These are phyloP conservation scores for Anaeramoeba flamelloides DNA, from an alignment of 78 protist genomes.

Conservation along the genomic window DNA sequence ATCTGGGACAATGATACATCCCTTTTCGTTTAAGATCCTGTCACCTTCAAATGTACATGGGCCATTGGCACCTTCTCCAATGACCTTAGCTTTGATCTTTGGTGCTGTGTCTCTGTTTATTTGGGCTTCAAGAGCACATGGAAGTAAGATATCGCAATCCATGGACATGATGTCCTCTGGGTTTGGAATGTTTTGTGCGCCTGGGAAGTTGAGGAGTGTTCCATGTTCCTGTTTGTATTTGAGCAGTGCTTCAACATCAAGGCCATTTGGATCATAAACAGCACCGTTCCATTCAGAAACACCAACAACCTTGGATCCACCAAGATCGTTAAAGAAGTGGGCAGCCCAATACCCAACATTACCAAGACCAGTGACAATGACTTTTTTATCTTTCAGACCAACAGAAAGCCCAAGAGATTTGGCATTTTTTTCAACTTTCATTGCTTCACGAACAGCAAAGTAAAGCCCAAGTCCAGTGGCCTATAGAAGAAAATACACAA, in stretches of 20 bases:
- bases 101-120: conserved; percentile 9
- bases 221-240: conserved; percentile 6
- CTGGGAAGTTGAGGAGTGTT: background rate
- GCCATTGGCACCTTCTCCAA: conserved; percentile 67
- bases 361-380: conserved; percentile 70
- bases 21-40: conserved; percentile 22
- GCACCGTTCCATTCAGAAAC: conserved; percentile 58
- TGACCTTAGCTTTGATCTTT: conserved; percentile 10
- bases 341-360: conserved; percentile 69
- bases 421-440: background rate
- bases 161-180: conserved; percentile 35
- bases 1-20: conserved; percentile 60
- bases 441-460: conserved; percentile 47
- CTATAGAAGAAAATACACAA: too few species aligned
- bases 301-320: conserved; percentile 48
- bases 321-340: conserved; percentile 39
- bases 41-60: conserved; percentile 59
- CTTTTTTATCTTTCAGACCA: conserved; percentile 31
- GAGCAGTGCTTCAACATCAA: conserved; percentile 34
- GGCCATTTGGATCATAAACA: conserved; percentile 40
- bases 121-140: conserved; percentile 54
- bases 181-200: background rate
- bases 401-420: background rate
- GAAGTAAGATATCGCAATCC: conserved; percentile 63
- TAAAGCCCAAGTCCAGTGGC: conserved; percentile 79